Evolutionary conservation across 805 yeast species (phyloP), one percentile per base, ranked within the genome.

Genomic region (Ogataea dorogensis): DNA sequence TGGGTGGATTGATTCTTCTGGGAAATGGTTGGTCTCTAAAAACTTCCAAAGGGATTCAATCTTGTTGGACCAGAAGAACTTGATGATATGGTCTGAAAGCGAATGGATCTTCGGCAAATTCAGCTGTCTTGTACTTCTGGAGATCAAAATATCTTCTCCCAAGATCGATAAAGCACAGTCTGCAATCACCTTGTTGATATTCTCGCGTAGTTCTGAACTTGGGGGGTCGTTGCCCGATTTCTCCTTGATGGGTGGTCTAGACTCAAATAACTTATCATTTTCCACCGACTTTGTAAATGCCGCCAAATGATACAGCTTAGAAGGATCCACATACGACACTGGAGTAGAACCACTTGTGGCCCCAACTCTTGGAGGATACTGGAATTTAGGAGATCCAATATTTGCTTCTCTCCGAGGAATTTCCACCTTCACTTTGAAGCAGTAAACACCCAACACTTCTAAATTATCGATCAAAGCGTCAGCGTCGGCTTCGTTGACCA

Each of bases 371-470:
- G 36, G 19, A 8, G 21, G 12, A 10, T 26, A 25, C 7, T 15
- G 24, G 11, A 24, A 15, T 3, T 20, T 12, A 13, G 40, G 41
- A 14, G 44, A 21, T 28, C 38, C 46, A 13, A 24, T 25, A 16
- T 22, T 37, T 23, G 26, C 7, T 8, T 45, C 50, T 17, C 29
- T 42, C 13, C 36, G 43, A 2, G 57, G 53, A 20, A 54, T 33
- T 29, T 58, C 59, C 38, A 59, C 57, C 27, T 41, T 42, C 16
- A 59, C 56, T 30, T 59, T 58, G 36, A 51, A 59, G 25, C 60
- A 53, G n/a, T 42, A 33, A 17, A 58, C 45, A 3, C 54, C 54
- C 9, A 55, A 24, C 5, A 28, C 19, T 16, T 42, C 49, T 14
- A 59, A 35, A 13, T 46, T 46, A 13, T 40, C 42, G 13, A 56